Base-by-base conservation (phyloP, 768 basidiomycete species). In the Mycena metata region DNA sequence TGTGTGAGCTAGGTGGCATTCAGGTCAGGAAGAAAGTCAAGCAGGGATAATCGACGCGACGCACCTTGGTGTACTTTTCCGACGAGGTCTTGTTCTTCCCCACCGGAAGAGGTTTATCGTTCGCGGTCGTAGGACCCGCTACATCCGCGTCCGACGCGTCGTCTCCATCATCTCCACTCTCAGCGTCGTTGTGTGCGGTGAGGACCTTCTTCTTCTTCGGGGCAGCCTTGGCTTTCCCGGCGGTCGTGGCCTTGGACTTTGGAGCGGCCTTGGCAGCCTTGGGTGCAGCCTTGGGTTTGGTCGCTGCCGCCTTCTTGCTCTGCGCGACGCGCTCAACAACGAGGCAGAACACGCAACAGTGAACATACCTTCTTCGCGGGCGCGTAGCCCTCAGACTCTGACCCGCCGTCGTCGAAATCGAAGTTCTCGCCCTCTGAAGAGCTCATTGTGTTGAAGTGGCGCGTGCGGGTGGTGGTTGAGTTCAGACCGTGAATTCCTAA, bases 41-140 rank as follows among this genome's bases (percentile, higher is more conserved):
- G 17, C 2, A 19, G 33, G 15, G 49, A 24, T 36, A 35, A 62
- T 41, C 33, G 43, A 56, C 36, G 45, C 35, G 49, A 73, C 85
- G 72, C 52, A 95, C 96, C 87, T 96, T 96, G 59, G 90, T 91
- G 76, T 96, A 97, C 42, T 87, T 96, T 76, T 98, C 95, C 9
- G 94, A 95, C 2, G 93, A 94, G 15, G 90, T 93, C 83, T 97
- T 97, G 83, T 93, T 91, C 83, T 92, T 93, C 61, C 80, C 82
- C 17, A 76, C 77, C 9, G 69, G 63, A 19, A 51, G 52, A 16
- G 73, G 51, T 12, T 63, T 65, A 24, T 63, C 73, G 45, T 74
- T 76, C 8, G 63, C 70, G 10, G 71, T 75, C 13, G 77, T 76
- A 10, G 77, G 75, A 72, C 76, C 66, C 46, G 63, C 33, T 30